Conservation (phyloP, 768 basidiomycete genomes). For the Amanita pseudoporphyria region DNA sequence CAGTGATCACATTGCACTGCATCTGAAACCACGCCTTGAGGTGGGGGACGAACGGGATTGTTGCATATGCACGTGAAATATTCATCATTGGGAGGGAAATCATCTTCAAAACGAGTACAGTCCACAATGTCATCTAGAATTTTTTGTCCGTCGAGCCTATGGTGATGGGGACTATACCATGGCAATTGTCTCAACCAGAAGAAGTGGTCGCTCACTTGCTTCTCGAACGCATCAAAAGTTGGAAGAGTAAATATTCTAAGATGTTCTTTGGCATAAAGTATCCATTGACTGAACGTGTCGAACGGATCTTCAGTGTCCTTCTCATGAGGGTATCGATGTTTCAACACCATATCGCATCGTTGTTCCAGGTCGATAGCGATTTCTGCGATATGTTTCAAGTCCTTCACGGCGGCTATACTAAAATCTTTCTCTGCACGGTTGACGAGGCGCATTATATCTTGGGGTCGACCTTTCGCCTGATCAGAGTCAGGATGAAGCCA, state of each 20-base stretch:
- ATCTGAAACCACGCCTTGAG: conserved; percentile 62
- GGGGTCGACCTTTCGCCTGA: conserved; percentile 48
- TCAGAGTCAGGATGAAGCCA: conserved; percentile 56
- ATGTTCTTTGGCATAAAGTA: conserved; percentile 58
- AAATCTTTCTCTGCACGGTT: conserved; percentile 71
- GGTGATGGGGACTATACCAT: conserved; percentile 69
- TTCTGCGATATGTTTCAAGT: conserved; percentile 61
- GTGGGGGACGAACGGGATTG: conserved; percentile 69
- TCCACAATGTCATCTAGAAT: conserved; percentile 71
- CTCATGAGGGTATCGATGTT: conserved; percentile 28
- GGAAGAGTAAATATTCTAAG: conserved; percentile 67
- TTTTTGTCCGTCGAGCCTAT: conserved; percentile 48
- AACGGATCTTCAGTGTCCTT: conserved; percentile 52
- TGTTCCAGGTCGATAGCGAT: conserved; percentile 73
- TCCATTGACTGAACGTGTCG: conserved; percentile 66
- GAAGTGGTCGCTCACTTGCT: conserved; percentile 55
- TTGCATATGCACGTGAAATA: conserved; percentile 83
- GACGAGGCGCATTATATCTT: conserved; percentile 62
- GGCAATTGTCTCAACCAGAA: conserved; percentile 69
- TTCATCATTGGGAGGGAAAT: conserved; percentile 69
- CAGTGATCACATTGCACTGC: conserved; percentile 90
- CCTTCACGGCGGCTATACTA: conserved; percentile 52
- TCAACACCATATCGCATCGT: conserved; percentile 65
- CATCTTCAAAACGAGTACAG: conserved; percentile 68
- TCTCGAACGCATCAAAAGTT: conserved; percentile 61